phyloP scores from a whole-genome alignment of 169 alveolate genomes.

The Plasmodium yoelii region DNA sequence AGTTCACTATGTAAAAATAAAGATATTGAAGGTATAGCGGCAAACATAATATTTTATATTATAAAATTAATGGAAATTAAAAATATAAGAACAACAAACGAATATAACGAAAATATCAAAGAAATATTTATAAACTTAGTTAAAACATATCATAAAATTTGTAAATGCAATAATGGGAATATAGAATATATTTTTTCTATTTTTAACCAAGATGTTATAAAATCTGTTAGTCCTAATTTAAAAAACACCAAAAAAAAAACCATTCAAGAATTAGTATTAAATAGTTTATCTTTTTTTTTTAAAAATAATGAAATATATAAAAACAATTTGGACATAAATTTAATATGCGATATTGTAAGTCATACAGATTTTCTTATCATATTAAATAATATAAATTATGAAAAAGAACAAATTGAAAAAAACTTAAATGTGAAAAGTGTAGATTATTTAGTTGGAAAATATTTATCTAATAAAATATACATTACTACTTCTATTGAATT shows the following conservation, averaged over 20 bases:
- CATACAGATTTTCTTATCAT: conserved; percentile 47
- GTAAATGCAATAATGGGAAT: conserved; percentile 14
- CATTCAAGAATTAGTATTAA: conserved; percentile 55
- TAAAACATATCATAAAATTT: conserved; percentile 41
- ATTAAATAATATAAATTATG: conserved; percentile 23
- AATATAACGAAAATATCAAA: conserved; percentile 52
- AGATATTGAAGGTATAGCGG: conserved; percentile 14
- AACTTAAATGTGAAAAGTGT: conserved; percentile 12
- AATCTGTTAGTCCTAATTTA: conserved; percentile 63
- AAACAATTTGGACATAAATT: conserved; percentile 40
- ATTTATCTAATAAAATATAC: conserved; percentile 23
- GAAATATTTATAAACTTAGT: conserved; percentile 24
- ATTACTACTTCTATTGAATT: conserved; percentile 31
- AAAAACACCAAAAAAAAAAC: conserved; percentile 43
- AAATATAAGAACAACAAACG: conserved; percentile 33
- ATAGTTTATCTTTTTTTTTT: conserved; percentile 67
- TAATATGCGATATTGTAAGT: conserved; percentile 44
- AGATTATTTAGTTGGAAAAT: conserved; percentile 39
- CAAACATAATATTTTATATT: conserved; percentile 52
- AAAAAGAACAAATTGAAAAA: conserved; percentile 21
- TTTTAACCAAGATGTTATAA: conserved; percentile 44
- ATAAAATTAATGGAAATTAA: conserved; percentile 22
- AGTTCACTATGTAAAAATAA: conserved; percentile 32
- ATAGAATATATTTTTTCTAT: conserved; percentile 43
- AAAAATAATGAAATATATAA: conserved; percentile 29